phyloP scores from a whole-genome alignment of 1,284 basidiomycete species.

The Agaricales sp. region DNA sequence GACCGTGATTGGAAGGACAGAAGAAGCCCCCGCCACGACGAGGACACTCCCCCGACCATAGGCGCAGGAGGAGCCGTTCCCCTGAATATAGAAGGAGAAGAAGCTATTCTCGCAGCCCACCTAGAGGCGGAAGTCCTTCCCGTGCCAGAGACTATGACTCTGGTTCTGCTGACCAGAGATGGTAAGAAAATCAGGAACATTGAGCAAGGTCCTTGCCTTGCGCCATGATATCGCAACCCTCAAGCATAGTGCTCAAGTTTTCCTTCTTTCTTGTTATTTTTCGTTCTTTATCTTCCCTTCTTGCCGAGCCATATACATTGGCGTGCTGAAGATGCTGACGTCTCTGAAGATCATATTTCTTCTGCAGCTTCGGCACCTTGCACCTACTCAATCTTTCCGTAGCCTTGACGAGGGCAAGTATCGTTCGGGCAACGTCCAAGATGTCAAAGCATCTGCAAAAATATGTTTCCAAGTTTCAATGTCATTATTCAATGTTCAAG shows the following conservation, averaged over 20 bases:
- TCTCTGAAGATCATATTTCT: background rate
- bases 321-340: too few relatives aligned
- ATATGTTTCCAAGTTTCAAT: too few relatives aligned
- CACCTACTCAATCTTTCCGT: background rate
- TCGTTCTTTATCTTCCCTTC: too few relatives aligned
- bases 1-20: slow-evolving; percentile 36
- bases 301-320: too few relatives aligned
- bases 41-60: slow-evolving; percentile 9
- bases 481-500: too few relatives aligned
- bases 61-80: slow-evolving; percentile 48
- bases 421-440: background rate
- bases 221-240: background rate
- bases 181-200: background rate
- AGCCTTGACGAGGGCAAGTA: background rate
- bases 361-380: background rate
- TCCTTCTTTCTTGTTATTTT: too few relatives aligned
- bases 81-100: slow-evolving; percentile 64
- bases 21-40: slow-evolving; percentile 52
- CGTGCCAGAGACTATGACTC: slow-evolving; percentile 39
- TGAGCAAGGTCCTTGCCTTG: background rate
- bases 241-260: too few relatives aligned
- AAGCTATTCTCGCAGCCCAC: slow-evolving; percentile 72
- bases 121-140: slow-evolving; percentile 61
- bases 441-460: background rate
- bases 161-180: too few relatives aligned